Evolutionary conservation across 2,329 filamentous ascomycete species (phyloP).

Genomic region (Tolypocladium ophioglossoides): DNA sequence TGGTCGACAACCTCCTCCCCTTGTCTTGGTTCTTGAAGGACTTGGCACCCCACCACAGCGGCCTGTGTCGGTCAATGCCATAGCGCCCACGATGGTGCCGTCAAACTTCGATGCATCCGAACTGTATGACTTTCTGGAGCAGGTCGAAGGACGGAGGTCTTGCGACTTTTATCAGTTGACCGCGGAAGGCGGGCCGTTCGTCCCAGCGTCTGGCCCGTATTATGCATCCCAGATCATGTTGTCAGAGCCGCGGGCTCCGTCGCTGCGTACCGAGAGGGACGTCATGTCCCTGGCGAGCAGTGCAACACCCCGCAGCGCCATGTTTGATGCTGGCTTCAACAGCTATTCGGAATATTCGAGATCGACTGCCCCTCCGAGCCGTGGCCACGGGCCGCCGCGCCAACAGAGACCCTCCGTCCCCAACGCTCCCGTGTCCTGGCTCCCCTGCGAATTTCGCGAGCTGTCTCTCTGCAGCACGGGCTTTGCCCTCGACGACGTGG

Average conservation of each 20-base stretch:
- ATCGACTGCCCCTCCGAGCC: conserved; percentile 12
- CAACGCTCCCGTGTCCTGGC: conserved; percentile 2
- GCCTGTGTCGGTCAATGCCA: neutral
- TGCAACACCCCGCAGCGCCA: conserved; percentile 4
- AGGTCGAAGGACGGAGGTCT: neutral
- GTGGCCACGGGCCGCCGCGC: conserved; percentile 6
- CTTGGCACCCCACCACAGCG: neutral
- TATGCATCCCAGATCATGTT: conserved; percentile 1
- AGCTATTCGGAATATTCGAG: conserved; percentile 10
- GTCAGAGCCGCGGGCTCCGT: neutral
- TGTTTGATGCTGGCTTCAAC: conserved; percentile 5
- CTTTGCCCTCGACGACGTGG: conserved; percentile 27
- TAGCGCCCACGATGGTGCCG: neutral
- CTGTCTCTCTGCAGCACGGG: conserved; percentile 22
- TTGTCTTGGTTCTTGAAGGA: no score
- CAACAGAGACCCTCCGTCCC: conserved; percentile 5
- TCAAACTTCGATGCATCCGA: neutral
- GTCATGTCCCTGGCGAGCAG: conserved; percentile 2
- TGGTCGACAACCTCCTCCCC: neutral
- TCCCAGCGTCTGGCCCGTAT: neutral
- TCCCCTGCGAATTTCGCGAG: conserved; percentile 35
- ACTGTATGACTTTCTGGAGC: neutral
- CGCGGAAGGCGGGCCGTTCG: neutral
- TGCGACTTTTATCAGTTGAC: neutral
- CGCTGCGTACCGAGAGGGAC: neutral